Base-by-base conservation (phyloP, 176 grass and related monocot species). In the Musa troglodytarum region DNA sequence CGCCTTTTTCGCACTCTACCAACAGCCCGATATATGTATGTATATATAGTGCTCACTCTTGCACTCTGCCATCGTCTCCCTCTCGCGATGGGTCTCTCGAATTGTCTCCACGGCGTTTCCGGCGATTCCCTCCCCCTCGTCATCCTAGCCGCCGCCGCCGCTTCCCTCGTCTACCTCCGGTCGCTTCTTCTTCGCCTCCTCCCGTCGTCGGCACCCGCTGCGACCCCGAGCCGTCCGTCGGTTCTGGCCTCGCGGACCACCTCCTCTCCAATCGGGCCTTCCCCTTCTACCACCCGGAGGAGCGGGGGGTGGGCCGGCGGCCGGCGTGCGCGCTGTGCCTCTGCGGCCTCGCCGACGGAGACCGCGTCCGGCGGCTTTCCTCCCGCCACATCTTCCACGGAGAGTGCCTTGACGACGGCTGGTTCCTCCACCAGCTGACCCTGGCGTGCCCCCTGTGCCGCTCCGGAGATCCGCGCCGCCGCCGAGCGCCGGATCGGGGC, bases 341-440 rank as follows among this genome's bases (percentile, higher is more conserved):
- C 12, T 72, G 54, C 57, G 21, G 25, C 3, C 68, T 80, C 13
- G 13, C 43, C 34, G 69, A 64, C 55, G 78, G 78, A 43, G 78
- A 80, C 21, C 56, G 78, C 12, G 78, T 73, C 43, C 69, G 78
- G 13, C 68, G 68, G 28, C 78, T 80, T 14, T 49, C 69, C 5
- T 65, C 57, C 69, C 6, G 78, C 69, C 78, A 80, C 57, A 57
- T 73, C 4, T 80, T 80, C 69, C 78, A 80, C 69, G 1, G 29
- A 14, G 49, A 72, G 69, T 80, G 78, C 78, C 7, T 80, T 69
- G 78, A 80, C 28, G 28, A 76, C 57, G 74, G 57, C 28, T 76
- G 57, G 74, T n/a, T 76, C 16, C 25, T 4, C 29, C 29, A 49
- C 29, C 57, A 49, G 29, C 5, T 21, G 29, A 23, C 49, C 57